Base-by-base conservation (phyloP, 352 stramenopile genomes). In the Phytophthora capsici region DNA sequence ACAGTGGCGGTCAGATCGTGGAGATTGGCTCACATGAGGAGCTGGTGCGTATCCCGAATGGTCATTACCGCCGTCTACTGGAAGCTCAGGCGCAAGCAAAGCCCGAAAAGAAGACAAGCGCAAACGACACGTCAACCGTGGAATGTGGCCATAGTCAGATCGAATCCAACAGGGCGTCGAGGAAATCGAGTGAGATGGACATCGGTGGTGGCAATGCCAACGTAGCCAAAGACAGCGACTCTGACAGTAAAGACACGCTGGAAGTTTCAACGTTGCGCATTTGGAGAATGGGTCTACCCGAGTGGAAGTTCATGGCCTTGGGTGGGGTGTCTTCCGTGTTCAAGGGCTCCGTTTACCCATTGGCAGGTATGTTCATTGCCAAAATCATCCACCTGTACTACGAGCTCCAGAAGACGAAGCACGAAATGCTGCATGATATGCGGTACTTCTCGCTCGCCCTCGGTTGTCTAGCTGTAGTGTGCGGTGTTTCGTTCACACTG, bases 1-100 rank as follows among this genome's bases (percentile, higher is more conserved):
- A 99, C 56, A 75, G 95, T 16, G 73, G 89, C 16, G 97, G 97
- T 6, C 63, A 60, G 20, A 92, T 99, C n/a, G 84, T 97, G 4
- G 96, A 99, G 69, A 66, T 90, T 10, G 97, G 97, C 6, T 96
- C 86, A 8, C 97, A 99, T 67, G 77, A 91, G 6, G 86, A 98
- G 46, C 77, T 99, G n/a, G 69, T 98, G 52, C 17, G 36, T 13
- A 72, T 85, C 13, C n/a, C 63, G 0, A 45, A 75, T 25, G 80
- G 82, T 6, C 69, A 80, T 19, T 91, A 89, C 51, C 68, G 67
- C 3, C 51, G 25, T 20, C 57, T 91, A 4, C 67, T 91, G 6
- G 65, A 86, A 44, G 63, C 73, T 8, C 80, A 86, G 37, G 59
- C 37, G 8, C 20, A 57, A 16, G 25, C 25, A 28, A 28, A 32